These are phyloP conservation scores for Pseudozyma sp. DNA, from an alignment of 1,284 basidiomycete species.

Conservation along the genomic window DNA sequence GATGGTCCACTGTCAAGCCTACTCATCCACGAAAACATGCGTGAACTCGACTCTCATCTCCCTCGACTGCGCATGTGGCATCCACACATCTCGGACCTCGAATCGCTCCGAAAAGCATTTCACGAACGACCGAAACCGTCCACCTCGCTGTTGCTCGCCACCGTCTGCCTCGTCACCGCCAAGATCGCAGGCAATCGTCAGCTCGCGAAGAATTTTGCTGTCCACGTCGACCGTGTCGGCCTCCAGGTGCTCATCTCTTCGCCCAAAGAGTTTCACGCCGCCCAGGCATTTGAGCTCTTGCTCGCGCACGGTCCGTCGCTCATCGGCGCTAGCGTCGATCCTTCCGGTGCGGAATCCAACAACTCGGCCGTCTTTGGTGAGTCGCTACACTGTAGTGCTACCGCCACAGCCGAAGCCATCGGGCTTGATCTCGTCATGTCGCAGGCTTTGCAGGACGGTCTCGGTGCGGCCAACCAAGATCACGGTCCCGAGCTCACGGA, in stretches of 20 bases:
- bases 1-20: constrained; percentile 16
- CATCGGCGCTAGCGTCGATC: constrained; percentile 31
- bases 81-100: constrained; percentile 26
- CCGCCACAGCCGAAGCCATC: constrained; percentile 24
- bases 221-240: constrained; percentile 34
- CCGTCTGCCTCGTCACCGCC: constrained; percentile 27
- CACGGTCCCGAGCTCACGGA: neutral
- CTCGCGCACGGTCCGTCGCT: constrained; percentile 23
- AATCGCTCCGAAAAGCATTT: constrained; percentile 6
- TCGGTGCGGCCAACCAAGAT: neutral
- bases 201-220: constrained; percentile 20
- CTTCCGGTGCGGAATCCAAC: neutral
- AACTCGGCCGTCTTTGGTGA: constrained; percentile 23
- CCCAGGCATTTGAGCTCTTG: constrained; percentile 27
- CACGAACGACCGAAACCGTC: constrained; percentile 8
- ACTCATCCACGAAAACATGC: constrained; percentile 25
- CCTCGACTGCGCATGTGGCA: constrained; percentile 31
- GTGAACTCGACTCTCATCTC: constrained; percentile 12
- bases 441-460: constrained; percentile 6
- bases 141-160: constrained; percentile 23
- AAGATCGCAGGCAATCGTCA: constrained; percentile 21
- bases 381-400: constrained; percentile 23
- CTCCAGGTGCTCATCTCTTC: constrained; percentile 35
- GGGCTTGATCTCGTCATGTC: constrained; percentile 27
- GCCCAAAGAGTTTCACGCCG: constrained; percentile 28